These are phyloP conservation scores for Phaffia tasmanica DNA, from an alignment of 768 basidiomycete genomes.

Conservation along the genomic window DNA sequence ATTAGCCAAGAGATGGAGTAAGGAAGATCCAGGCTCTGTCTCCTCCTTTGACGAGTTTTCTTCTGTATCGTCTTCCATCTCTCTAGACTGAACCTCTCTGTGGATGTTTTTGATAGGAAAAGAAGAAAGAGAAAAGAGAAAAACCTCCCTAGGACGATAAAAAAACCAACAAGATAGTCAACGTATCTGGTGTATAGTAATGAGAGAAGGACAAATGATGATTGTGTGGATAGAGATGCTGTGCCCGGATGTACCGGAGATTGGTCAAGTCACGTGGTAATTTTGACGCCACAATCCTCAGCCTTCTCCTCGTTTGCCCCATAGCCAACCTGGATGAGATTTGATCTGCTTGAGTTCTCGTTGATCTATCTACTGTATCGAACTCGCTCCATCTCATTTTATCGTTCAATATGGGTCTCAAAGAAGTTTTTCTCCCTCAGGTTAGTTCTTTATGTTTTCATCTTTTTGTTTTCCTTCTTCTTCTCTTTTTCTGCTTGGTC, in stretches of 20 bases:
- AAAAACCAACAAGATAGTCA: slow-evolving; percentile 4
- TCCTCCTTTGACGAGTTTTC: no score
- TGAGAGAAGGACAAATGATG: background rate
- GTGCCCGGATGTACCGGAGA: background rate
- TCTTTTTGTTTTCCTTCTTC: background rate
- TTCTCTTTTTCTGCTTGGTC: background rate
- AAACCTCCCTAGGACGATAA: background rate
- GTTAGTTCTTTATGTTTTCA: background rate
- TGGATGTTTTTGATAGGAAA: background rate
- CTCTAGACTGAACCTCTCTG: no score
- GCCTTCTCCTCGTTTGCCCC: slow-evolving; percentile 18
- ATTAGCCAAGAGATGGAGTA: no score
- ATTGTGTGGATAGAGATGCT: background rate
- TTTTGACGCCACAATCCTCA: background rate
- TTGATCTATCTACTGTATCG: no score
- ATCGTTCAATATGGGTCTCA: slow-evolving; percentile 5
- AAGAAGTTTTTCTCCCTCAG: slow-evolving; percentile 16
- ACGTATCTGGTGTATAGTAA: slow-evolving; percentile 1
- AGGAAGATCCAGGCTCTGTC: no score
- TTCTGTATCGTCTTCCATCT: no score
- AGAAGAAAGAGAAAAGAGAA: background rate
- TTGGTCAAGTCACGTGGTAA: background rate
- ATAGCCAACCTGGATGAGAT: background rate
- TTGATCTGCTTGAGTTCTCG: background rate
- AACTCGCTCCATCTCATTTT: no score